phyloP scores from a whole-genome alignment of 2,329 filamentous ascomycete species.

The Byssothecium circinans region DNA sequence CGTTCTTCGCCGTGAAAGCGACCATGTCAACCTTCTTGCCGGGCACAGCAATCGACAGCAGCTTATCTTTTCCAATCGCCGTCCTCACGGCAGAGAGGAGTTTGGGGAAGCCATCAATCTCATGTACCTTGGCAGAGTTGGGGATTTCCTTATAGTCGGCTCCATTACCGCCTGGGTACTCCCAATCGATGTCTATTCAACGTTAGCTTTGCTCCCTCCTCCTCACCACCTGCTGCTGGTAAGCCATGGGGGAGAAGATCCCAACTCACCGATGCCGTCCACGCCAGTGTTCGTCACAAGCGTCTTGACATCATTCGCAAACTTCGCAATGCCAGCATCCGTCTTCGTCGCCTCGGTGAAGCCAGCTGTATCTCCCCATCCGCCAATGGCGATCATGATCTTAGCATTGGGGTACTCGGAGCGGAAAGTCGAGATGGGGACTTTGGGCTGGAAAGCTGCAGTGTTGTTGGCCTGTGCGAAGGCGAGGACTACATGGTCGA shows the following conservation, averaged over 20 bases:
- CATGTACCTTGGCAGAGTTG: conserved; percentile 60
- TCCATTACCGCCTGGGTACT: conserved; percentile 65
- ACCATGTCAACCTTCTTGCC: conserved; percentile 67
- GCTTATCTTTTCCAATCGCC: conserved; percentile 59
- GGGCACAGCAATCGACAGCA: conserved; percentile 69
- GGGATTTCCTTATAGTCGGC: conserved; percentile 66
- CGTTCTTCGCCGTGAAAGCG: conserved; percentile 61
- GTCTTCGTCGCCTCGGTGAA: conserved; percentile 61
- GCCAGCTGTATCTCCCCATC: conserved; percentile 70
- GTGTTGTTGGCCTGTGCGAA: conserved; percentile 47
- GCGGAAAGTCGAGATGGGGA: conserved; percentile 55
- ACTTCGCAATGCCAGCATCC: conserved; percentile 56
- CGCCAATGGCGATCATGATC: conserved; percentile 71
- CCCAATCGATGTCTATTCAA: conserved; percentile 66
- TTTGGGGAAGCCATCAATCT: conserved; percentile 64
- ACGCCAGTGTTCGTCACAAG: conserved; percentile 65
- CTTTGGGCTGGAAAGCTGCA: conserved; percentile 56
- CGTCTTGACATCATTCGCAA: conserved; percentile 64
- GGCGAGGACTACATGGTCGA: conserved; percentile 41
- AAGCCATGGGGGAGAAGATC: neutral
- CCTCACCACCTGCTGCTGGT: too few relatives aligned
- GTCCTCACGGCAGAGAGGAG: conserved; percentile 61
- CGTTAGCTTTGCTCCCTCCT: neutral
- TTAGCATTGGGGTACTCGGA: conserved; percentile 60
- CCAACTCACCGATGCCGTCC: conserved; percentile 61